Conservation (phyloP, 129 eudicot genomes). For the Apium graveolens region DNA sequence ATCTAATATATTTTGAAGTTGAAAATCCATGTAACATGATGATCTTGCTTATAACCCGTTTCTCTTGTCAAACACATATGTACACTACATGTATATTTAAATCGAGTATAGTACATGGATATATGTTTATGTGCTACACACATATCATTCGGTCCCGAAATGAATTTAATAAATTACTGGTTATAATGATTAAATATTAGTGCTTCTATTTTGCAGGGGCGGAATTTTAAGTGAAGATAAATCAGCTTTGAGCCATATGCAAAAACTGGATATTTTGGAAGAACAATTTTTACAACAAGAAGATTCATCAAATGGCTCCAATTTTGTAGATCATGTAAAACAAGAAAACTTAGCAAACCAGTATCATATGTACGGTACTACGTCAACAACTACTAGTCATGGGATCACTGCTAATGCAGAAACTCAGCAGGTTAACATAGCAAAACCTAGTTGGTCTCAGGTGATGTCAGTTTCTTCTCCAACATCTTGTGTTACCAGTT, state of each 20-base stretch:
- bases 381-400: neutral
- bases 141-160: neutral
- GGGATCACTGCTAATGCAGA: conserved; percentile 6
- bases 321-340: conserved; percentile 36
- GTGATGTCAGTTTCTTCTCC: conserved; percentile 56
- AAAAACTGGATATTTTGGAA: conserved; percentile 69
- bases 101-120: no score
- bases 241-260: conserved; percentile 26
- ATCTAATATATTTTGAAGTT: neutral
- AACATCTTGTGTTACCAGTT: conserved; percentile 56
- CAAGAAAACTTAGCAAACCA: conserved; percentile 35
- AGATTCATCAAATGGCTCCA: conserved; percentile 10
- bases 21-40: neutral
- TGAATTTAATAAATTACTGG: neutral
- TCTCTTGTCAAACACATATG: neutral
- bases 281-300: conserved; percentile 35
- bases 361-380: conserved; percentile 3
- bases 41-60: neutral
- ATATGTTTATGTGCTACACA: neutral
- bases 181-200: neutral
- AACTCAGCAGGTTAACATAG: conserved; percentile 16
- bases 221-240: conserved; percentile 49
- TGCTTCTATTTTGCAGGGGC: conserved; percentile 28
- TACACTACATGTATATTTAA: neutral
- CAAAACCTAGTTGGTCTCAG: conserved; percentile 42